phyloP scores from a whole-genome alignment of 306 rosid species.

The Cajanus cajan region DNA sequence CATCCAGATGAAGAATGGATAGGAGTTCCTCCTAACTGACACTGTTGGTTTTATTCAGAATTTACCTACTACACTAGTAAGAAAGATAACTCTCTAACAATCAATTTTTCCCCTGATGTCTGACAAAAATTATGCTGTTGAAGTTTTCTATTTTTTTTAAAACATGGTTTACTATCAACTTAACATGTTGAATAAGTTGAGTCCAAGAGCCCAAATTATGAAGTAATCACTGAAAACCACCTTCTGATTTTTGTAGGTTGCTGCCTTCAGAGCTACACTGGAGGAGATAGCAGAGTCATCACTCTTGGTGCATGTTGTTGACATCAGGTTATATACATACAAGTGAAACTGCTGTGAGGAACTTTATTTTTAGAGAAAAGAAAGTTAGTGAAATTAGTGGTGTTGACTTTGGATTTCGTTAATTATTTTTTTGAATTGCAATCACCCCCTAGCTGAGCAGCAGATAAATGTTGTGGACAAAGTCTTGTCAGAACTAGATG shows the following conservation, averaged over 20 bases:
- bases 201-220: neutral
- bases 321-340: constrained; percentile 64
- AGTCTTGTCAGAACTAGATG: constrained; percentile 83
- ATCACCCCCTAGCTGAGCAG: constrained; percentile 90
- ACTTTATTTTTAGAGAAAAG: constrained; percentile 8
- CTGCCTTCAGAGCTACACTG: constrained; percentile 96
- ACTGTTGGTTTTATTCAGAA: constrained; percentile 99
- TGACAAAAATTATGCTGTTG: neutral
- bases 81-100: constrained; percentile 32
- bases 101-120: constrained; percentile 20
- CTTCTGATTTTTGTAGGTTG: constrained; percentile 58
- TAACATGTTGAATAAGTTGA: too few species aligned
- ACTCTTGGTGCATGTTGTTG: constrained; percentile 85
- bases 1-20: constrained; percentile 82
- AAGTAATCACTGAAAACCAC: constrained; percentile 6
- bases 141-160: neutral
- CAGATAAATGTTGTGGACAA: constrained; percentile 96
- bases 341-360: constrained; percentile 21
- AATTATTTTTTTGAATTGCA: constrained; percentile 51
- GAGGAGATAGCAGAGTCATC: constrained; percentile 97
- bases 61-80: constrained; percentile 90
- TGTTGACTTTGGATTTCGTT: constrained; percentile 26
- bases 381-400: neutral
- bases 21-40: constrained; percentile 90
- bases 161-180: constrained; percentile 18